Percentiles rank a stretch among this genome's conserved stretches.
Evolutionary conservation across 2,329 filamentous ascomycete species (phyloP).

Genomic region (Shiraia bambusicola): DNA sequence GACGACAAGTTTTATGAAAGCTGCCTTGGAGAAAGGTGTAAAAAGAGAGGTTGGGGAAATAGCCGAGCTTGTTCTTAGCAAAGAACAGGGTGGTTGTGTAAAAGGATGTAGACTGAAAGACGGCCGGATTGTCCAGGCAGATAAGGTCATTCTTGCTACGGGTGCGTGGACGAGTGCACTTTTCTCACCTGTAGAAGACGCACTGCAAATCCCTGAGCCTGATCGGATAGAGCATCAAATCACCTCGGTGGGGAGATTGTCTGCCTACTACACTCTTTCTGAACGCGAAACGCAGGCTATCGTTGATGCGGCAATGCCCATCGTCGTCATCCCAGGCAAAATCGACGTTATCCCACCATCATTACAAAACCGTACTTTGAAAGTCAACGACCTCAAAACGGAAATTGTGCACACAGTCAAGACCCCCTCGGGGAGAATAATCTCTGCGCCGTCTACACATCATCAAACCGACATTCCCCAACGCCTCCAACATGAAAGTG

Average conservation of each 20-base stretch:
- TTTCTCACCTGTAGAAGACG: slow-evolving; percentile 53
- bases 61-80: slow-evolving; percentile 46
- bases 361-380: slow-evolving; percentile 52
- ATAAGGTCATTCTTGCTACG: slow-evolving; percentile 57
- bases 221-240: slow-evolving; percentile 56
- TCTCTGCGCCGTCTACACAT: slow-evolving; percentile 54
- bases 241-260: slow-evolving; percentile 60
- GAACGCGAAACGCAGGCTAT: slow-evolving; percentile 47
- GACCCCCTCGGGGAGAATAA: slow-evolving; percentile 51
- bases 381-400: slow-evolving; percentile 60
- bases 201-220: slow-evolving; percentile 46
- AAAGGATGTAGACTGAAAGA: slow-evolving; percentile 53
- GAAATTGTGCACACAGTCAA: slow-evolving; percentile 59
- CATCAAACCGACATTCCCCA: slow-evolving; percentile 48
- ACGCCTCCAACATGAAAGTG: slow-evolving; percentile 48
- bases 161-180: slow-evolving; percentile 60
- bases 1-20: slow-evolving; percentile 48
- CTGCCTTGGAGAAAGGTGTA: slow-evolving; percentile 50
- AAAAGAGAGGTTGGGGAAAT: slow-evolving; percentile 49
- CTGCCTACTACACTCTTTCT: slow-evolving; percentile 58
- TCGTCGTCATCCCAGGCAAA: slow-evolving; percentile 53
- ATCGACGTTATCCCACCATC: slow-evolving; percentile 55
- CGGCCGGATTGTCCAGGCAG: slow-evolving; percentile 52
- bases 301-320: slow-evolving; percentile 55
- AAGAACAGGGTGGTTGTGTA: slow-evolving; percentile 28